Evolutionary conservation across 2,329 filamentous ascomycete species (phyloP), one percentile per base, ranked within the genome.

Genomic region (Diaporthe ilicicola): DNA sequence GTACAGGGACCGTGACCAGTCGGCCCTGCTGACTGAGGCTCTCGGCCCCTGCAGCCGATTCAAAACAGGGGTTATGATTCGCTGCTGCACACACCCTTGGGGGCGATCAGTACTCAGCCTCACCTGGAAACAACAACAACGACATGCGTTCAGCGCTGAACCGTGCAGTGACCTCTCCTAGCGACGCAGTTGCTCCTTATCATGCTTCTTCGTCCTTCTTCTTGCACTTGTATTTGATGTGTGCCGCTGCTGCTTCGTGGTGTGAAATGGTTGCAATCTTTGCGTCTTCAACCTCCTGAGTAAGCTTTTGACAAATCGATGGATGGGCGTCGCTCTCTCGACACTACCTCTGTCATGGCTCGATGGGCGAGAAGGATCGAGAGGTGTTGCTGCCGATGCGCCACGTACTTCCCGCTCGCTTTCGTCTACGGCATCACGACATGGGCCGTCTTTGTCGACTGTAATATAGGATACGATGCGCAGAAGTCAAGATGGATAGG

Each of bases 351-450:
- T 70, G 79, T 75, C 73, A 90, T 90, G 86, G 81, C 85, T 78
- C 87, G 87, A 77, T 93, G 89, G 85, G 91, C 89, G 61, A 87
- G 92, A 74, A 89, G 87, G 79, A 67, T 93, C 77, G 95, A 98
- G 86, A 92, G 94, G 62, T 91, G 89, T 78, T 98, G 94, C 86
- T 98, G 95, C 84, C 84, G 87, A 53, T 89, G 90, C 72, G 87
- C 92, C 67, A 93, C 90, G 32, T 97, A 94, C 81, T 93, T 97
- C 75, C 95, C 95, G n/a, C 86, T 98, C 22, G 85, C 85, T 34
- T 97, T 98, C 79, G 93, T 98, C 71, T 98, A 97, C 78, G 88
- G 92, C 69, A 82, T 98, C 75, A 95, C 94, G n/a, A 92, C 92
- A 13, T 99, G 96, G 96, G 95, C 94, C 2, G 89, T 92, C n/a